A percentile compares a stretch with the other conserved stretches of the same genome.
Conservation (phyloP, 2,329 filamentous ascomycete species). For the Keithomyces neogunnii region DNA sequence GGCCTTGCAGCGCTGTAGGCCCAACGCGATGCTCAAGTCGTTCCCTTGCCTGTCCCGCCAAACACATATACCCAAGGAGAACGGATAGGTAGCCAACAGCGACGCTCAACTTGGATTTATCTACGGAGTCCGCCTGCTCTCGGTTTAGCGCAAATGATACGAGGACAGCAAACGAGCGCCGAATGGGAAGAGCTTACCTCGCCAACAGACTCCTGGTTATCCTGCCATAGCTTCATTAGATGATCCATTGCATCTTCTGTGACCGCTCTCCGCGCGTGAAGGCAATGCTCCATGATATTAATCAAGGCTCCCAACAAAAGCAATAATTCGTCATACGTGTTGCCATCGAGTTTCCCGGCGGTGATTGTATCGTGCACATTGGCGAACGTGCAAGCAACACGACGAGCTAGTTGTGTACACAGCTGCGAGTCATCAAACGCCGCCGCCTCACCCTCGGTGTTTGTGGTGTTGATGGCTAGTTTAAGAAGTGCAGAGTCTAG, state of each 20-base stretch:
- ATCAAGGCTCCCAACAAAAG: conserved; percentile 76
- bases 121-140: conserved; percentile 55
- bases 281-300: conserved; percentile 76
- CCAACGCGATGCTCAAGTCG: conserved; percentile 33
- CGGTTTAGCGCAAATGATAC: neutral
- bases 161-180: neutral
- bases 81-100: conserved; percentile 81
- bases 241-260: conserved; percentile 39
- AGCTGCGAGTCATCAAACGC: conserved; percentile 56
- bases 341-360: conserved; percentile 38
- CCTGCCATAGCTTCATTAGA: conserved; percentile 59
- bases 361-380: conserved; percentile 38
- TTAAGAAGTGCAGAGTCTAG: conserved; percentile 29
- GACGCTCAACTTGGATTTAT: conserved; percentile 73
- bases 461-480: conserved; percentile 77
- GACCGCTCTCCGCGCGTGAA: conserved; percentile 42
- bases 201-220: conserved; percentile 54
- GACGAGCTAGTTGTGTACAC: conserved; percentile 37
- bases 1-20: conserved; percentile 33
- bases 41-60: conserved; percentile 38
- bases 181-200: conserved; percentile 47
- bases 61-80: conserved; percentile 71
- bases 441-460: conserved; percentile 66
- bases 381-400: conserved; percentile 44
- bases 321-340: conserved; percentile 61